A percentile compares a stretch with the other conserved stretches of the same genome.
Conservation (phyloP, 1,139 yeast species). For the Taphrina sp. region DNA sequence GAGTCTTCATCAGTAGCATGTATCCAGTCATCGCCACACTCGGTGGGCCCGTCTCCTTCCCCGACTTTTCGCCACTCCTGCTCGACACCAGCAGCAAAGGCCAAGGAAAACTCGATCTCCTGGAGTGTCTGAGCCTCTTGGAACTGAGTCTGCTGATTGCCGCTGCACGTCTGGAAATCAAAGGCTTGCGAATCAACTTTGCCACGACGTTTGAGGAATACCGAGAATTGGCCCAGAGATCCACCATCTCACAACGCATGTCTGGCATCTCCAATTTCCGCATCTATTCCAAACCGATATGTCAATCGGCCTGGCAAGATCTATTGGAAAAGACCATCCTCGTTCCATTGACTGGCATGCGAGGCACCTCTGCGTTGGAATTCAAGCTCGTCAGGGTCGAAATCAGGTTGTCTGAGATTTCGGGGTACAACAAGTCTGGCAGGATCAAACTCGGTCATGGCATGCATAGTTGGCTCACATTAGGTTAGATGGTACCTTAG, state of each 20-base stretch:
- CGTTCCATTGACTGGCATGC: slow-evolving; percentile 35
- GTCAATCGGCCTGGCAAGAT: slow-evolving; percentile 14
- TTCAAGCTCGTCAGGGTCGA: slow-evolving; percentile 4
- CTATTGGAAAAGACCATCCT: slow-evolving; percentile 26
- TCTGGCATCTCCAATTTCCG: slow-evolving; percentile 12
- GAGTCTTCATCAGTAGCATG: slow-evolving; percentile 31
- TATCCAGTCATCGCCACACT: slow-evolving; percentile 12
- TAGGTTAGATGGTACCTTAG: too few relatives aligned
- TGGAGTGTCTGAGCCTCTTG: slow-evolving; percentile 36
- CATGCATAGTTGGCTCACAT: slow-evolving; percentile 13
- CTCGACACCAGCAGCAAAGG: not conserved
- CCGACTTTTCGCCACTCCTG: not conserved
- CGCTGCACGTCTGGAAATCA: slow-evolving; percentile 67
- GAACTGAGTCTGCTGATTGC: slow-evolving; percentile 54
- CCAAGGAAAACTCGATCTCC: slow-evolving; percentile 1
- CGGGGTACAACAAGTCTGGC: not conserved
- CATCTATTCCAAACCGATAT: slow-evolving; percentile 2
- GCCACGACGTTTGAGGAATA: slow-evolving; percentile 79
- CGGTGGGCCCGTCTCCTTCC: slow-evolving; percentile 10
- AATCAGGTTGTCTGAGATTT: not conserved
- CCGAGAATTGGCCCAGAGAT: slow-evolving; percentile 39
- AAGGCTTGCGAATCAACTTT: slow-evolving; percentile 53
- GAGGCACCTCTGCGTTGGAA: slow-evolving; percentile 23
- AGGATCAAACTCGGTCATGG: not conserved
- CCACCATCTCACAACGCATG: slow-evolving; percentile 20